Evolutionary conservation across 2,329 filamentous ascomycete species (phyloP), one percentile per base, ranked within the genome.

Genomic region (Lecanicillium sp.): DNA sequence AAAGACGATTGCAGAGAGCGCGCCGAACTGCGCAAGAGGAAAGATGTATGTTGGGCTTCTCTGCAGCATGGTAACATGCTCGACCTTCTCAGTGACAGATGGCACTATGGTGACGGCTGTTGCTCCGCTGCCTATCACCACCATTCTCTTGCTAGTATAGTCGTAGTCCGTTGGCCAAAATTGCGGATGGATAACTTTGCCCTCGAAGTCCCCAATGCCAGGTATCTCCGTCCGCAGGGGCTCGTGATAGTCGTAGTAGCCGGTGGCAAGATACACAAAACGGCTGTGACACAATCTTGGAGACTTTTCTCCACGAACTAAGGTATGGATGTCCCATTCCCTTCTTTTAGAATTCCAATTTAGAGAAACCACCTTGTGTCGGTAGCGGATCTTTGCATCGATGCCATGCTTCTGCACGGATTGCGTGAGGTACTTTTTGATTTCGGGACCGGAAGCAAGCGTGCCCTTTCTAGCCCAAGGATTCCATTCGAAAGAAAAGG

Each of bases 101-200:
- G 88, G 89, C 3, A 94, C 64, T 1, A 95, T 72, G 0, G 88
- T 93, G 40, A 91, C 68, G 6, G 87, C 84, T 0, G 89, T 94
- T 2, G 88, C 88, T 6, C 89, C 89, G n/a, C 79, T 84, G 12
- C 87, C 87, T 51, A 93, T 79, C 49, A 91, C 72, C 35, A 87
- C 75, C 17, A 91, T 71, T 33, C 78, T 77, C 64, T 90, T 88
- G 61, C 72, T 71, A 8, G 70, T 65, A 60, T 84, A 84, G 57
- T 87, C 77, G 27, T 86, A 67, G 40, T 81, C 73, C 48, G 83
- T 69, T 0, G 85, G 84, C 87, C 87, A 90, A 70, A 85, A 88
- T 57, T 89, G 85, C 0, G 85, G 85, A 52, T 88, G 84, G 4
- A 85, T 69, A 7, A 81, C 68, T 24, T 72, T 63, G 23, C 85